Percentiles rank a stretch among this genome's conserved stretches.
Conservation (phyloP, 192 early-diverging fungal genomes). For the Podila clonocystis region DNA sequence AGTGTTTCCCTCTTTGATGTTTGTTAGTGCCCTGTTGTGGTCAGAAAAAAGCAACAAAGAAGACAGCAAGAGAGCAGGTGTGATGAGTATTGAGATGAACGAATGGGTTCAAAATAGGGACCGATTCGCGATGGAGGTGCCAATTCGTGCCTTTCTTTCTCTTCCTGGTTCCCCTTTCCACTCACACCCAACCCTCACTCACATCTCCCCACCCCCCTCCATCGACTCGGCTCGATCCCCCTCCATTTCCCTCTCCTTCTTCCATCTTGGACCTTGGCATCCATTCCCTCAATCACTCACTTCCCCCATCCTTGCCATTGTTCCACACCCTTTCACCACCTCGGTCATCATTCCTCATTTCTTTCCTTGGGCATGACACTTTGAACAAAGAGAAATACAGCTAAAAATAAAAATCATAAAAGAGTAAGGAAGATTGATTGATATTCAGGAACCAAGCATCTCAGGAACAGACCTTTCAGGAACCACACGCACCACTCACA, state of each 20-base stretch:
- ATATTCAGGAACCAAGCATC: slow-evolving; percentile 1
- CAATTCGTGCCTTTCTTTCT: slow-evolving; percentile 13
- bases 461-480: neutral
- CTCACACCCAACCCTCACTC: neutral
- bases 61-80: too few relatives aligned
- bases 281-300: neutral
- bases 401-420: neutral
- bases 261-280: neutral
- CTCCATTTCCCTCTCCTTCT: neutral
- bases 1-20: too few relatives aligned
- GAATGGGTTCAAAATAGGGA: neutral
- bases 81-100: neutral
- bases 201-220: slow-evolving; percentile 9
- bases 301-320: neutral
- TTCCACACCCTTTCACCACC: neutral
- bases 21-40: too few relatives aligned
- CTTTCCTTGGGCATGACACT: neutral
- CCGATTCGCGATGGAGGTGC: slow-evolving; percentile 1
- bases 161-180: slow-evolving; percentile 33
- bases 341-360: neutral
- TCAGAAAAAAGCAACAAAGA: too few relatives aligned
- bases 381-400: neutral
- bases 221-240: neutral
- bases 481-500: neutral
- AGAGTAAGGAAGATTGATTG: neutral